phyloP scores from a whole-genome alignment of 305 asterid genomes.

The Solanum hybrid region DNA sequence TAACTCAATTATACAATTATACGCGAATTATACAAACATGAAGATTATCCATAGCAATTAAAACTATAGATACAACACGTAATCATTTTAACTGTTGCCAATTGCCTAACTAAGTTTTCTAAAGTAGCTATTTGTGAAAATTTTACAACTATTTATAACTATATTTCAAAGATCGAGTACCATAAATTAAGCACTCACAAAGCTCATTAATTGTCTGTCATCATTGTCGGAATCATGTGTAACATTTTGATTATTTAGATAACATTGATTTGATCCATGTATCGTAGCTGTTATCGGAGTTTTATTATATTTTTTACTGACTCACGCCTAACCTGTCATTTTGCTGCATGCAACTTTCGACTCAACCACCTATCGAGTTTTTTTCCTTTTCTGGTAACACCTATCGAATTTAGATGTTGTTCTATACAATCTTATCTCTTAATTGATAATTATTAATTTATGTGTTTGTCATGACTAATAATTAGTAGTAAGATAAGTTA shows the following conservation, averaged over 20 bases:
- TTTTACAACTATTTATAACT: not conserved
- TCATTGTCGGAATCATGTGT: not conserved
- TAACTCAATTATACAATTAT: no score
- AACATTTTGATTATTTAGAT: not conserved
- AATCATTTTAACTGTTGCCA: not conserved
- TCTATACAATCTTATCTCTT: not conserved
- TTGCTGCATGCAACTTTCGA: not conserved
- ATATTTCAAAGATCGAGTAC: not conserved
- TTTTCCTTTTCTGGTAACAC: not conserved
- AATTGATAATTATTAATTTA: not conserved
- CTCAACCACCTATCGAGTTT: not conserved
- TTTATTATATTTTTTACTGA: not conserved
- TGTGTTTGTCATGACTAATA: not conserved
- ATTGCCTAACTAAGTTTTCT: not conserved
- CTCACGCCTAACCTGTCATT: not conserved
- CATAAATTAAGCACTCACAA: not conserved
- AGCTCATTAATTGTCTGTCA: not conserved
- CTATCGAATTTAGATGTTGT: not conserved
- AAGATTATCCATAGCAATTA: not conserved
- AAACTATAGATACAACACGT: not conserved
- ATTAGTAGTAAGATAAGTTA: not conserved
- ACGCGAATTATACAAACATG: not conserved
- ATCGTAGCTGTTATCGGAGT: fast-evolving
- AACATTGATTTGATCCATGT: not conserved
- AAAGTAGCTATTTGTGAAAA: not conserved